Evolutionary conservation across 2,329 filamentous ascomycete genomes (phyloP).

Genomic region (Chrysoporthe puriensis): DNA sequence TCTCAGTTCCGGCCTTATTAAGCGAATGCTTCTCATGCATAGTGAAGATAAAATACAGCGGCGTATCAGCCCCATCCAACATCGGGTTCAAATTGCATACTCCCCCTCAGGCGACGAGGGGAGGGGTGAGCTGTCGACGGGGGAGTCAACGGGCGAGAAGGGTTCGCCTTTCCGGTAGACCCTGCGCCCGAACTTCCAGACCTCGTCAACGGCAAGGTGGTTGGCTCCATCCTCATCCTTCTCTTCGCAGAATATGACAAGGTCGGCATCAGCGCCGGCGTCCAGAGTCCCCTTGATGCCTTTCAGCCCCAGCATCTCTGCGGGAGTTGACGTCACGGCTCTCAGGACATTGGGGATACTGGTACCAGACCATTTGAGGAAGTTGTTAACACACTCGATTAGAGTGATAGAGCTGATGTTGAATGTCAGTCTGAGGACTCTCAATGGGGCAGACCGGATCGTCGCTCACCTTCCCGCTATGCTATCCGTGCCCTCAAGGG

Average conservation of each 20-base stretch:
- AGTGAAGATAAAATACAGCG: neutral
- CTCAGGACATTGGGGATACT: constrained; percentile 69
- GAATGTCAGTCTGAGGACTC: constrained; percentile 10
- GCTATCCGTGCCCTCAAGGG: constrained; percentile 76
- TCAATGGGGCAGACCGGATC: neutral
- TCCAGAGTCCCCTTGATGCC: constrained; percentile 68
- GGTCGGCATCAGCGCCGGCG: constrained; percentile 67
- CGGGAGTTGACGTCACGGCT: constrained; percentile 77
- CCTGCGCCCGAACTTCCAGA: constrained; percentile 76
- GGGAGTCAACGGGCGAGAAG: constrained; percentile 27
- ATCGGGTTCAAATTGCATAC: neutral
- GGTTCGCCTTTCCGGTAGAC: constrained; percentile 43
- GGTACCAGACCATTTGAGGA: constrained; percentile 73
- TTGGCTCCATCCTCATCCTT: constrained; percentile 46
- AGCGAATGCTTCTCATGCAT: neutral
- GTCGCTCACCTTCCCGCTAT: constrained; percentile 72
- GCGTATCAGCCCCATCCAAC: neutral
- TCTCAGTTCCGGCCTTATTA: neutral
- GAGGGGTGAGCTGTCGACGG: constrained; percentile 22
- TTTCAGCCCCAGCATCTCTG: constrained; percentile 72
- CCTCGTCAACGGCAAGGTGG: constrained; percentile 69
- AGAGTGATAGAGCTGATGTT: constrained; percentile 65
- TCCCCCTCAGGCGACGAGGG: constrained; percentile 21
- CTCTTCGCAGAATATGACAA: constrained; percentile 68
- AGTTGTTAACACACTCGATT: constrained; percentile 83